These are phyloP conservation scores for Aurantiochytrium sp. DNA, from an alignment of 108 stramenopile genomes.

Conservation along the genomic window DNA sequence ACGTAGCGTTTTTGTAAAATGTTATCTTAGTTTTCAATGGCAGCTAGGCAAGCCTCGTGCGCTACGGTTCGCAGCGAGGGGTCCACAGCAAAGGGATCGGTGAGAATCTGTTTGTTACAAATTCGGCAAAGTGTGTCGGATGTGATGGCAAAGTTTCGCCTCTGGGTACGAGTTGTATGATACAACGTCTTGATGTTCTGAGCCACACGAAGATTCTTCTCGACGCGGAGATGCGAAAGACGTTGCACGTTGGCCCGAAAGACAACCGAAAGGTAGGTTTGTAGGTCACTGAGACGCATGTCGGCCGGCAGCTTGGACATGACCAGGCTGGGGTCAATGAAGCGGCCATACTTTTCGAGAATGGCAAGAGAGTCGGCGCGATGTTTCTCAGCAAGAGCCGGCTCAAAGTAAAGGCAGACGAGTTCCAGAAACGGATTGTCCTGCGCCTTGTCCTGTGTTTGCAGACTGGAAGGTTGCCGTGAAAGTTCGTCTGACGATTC, in stretches of 20 bases:
- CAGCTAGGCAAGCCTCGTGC: background rate
- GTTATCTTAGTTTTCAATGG: background rate
- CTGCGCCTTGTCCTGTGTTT: no score
- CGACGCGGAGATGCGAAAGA: background rate
- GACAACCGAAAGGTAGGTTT: background rate
- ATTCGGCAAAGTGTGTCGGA: background rate
- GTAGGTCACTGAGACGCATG: background rate
- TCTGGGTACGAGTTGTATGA: background rate
- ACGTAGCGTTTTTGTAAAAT: no score
- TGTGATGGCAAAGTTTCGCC: background rate
- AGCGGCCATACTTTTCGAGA: background rate
- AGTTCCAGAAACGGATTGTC: conserved; percentile 2
- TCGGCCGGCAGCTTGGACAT: conserved; percentile 1
- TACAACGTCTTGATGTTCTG: conserved; percentile 1
- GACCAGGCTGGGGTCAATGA: background rate
- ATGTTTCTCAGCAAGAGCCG: background rate
- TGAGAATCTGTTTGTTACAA: background rate
- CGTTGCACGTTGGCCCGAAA: background rate
- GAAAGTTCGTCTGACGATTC: no score
- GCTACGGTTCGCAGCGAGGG: background rate
- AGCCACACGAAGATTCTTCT: background rate
- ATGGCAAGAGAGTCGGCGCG: background rate
- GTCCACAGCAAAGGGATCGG: background rate
- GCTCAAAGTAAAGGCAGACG: background rate
- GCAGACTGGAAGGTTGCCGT: no score